Evolutionary conservation across 345 rosid species (phyloP).

Genomic region (Carallia pectinifolia): DNA sequence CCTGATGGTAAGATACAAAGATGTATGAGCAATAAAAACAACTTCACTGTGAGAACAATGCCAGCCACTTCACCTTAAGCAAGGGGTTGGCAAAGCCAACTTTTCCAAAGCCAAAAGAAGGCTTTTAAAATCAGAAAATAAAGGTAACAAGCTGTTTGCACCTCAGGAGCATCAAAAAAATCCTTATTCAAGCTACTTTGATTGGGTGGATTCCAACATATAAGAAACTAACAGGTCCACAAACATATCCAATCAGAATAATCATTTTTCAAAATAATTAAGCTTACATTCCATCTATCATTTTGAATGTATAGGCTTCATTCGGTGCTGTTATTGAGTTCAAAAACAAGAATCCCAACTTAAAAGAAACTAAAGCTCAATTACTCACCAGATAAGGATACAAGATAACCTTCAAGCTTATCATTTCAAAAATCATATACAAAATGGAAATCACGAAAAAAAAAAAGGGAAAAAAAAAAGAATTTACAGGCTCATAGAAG

Average conservation of each 20-base stretch:
- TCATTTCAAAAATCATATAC: neutral
- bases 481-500: neutral
- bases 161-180: slow-evolving; percentile 5
- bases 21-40: neutral
- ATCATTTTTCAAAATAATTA: neutral
- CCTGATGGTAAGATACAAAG: slow-evolving; percentile 42
- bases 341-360: too few species aligned
- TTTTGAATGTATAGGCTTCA: neutral
- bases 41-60: slow-evolving; percentile 4
- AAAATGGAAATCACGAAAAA: neutral
- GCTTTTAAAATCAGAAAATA: slow-evolving; percentile 1
- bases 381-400: neutral
- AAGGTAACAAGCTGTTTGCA: neutral
- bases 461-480: neutral
- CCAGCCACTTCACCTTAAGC: slow-evolving; percentile 2
- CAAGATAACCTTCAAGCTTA: neutral
- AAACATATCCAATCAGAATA: neutral
- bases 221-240: too few species aligned
- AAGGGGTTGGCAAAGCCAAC: too few species aligned
- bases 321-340: neutral
- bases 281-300: neutral
- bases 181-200: neutral
- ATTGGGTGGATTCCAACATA: neutral
- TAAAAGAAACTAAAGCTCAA: too few species aligned
- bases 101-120: too few species aligned